phyloP scores from a whole-genome alignment of 768 basidiomycete genomes.

The Podaxis sp. region DNA sequence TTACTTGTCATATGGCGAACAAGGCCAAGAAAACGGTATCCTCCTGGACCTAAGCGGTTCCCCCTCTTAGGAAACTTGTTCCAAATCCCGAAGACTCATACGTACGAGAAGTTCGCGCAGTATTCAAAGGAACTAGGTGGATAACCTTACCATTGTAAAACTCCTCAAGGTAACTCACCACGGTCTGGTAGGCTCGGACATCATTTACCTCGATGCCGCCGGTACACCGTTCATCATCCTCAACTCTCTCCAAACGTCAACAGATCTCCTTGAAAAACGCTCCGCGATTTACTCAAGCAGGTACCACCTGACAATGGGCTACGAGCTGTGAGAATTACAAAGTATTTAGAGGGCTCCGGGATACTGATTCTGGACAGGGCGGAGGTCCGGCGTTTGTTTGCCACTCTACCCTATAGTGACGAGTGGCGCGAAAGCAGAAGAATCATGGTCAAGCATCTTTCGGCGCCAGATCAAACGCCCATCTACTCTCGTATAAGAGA shows the following conservation, averaged over 20 bases:
- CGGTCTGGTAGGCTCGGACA: constrained; percentile 17
- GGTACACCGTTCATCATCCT: constrained; percentile 18
- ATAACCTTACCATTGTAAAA: background rate
- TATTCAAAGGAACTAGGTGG: background rate
- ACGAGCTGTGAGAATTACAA: constrained; percentile 7
- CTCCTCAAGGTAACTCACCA: background rate
- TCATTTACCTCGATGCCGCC: constrained; percentile 18
- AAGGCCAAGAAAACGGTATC: background rate
- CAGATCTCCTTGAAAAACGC: constrained; percentile 19
- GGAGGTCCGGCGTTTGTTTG: background rate
- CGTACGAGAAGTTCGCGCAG: background rate
- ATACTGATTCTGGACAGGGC: background rate
- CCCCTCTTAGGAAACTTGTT: constrained; percentile 1
- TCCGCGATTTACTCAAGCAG: constrained; percentile 16
- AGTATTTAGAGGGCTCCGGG: background rate
- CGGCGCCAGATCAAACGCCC: background rate
- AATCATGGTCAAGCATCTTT: background rate
- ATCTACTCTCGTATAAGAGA: background rate
- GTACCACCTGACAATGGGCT: background rate
- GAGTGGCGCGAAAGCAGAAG: constrained; percentile 6
- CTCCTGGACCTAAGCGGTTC: background rate
- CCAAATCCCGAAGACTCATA: background rate
- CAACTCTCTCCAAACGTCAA: constrained; percentile 17
- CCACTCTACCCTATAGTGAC: constrained; percentile 8
- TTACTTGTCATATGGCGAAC: background rate